phyloP scores from a whole-genome alignment of 306 rosid species.

The Cucumis hystrix region DNA sequence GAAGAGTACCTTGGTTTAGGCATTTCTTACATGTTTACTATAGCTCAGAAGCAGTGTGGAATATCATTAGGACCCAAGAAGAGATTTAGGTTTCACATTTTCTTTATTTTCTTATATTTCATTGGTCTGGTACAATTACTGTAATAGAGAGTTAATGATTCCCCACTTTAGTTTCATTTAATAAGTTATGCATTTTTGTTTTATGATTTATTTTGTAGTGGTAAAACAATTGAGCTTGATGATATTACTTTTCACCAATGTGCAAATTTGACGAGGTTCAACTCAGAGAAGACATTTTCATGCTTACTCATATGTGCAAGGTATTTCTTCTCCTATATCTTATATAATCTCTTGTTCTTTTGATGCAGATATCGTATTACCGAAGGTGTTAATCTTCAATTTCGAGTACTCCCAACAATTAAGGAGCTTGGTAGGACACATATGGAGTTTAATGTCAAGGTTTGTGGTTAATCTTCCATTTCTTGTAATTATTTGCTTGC shows the following conservation, averaged over 20 bases:
- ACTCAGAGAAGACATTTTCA: conserved; percentile 59
- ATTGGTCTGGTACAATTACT: neutral
- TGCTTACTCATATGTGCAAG: neutral
- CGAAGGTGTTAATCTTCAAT: conserved; percentile 93
- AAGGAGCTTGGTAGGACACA: conserved; percentile 90
- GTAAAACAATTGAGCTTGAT: conserved; percentile 44
- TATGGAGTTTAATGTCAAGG: conserved; percentile 95
- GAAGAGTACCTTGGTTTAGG: neutral
- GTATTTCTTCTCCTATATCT: neutral
- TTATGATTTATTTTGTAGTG: conserved; percentile 42
- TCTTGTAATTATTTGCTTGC: too few species aligned
- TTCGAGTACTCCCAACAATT: conserved; percentile 85
- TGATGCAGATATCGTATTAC: conserved; percentile 73
- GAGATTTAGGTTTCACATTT: neutral
- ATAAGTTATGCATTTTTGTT: neutral
- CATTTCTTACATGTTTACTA: neutral
- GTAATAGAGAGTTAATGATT: neutral
- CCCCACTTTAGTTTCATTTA: neutral
- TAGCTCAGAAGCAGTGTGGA: neutral
- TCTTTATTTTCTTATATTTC: neutral
- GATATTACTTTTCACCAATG: too few species aligned
- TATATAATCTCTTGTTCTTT: neutral
- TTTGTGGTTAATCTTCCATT: too few species aligned
- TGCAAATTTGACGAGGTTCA: conserved; percentile 74
- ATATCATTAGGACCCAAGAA: neutral